Evolutionary conservation across 176 grass and related monocot species (phyloP).

Genomic region (Raddia distichophylla): DNA sequence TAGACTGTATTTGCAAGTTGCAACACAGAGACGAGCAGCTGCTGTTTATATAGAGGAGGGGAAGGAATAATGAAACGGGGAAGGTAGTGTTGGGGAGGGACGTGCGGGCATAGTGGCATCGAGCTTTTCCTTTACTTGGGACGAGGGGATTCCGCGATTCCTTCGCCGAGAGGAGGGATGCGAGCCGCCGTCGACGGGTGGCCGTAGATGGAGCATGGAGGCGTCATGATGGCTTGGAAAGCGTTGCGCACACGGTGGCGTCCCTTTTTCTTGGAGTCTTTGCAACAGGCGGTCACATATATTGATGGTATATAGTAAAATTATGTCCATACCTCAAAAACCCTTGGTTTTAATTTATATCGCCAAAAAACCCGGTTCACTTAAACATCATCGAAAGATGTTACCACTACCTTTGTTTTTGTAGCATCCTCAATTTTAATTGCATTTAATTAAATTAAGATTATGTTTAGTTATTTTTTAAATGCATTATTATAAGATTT

Average conservation of each 20-base stretch:
- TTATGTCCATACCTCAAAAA: no score
- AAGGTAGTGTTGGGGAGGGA: slow-evolving; percentile 22
- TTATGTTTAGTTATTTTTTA: no score
- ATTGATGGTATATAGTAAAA: no score
- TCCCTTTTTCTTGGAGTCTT: background rate
- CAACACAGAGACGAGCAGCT: slow-evolving; percentile 9
- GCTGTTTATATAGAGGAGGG: slow-evolving; percentile 41
- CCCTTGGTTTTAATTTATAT: no score
- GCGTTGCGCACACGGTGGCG: slow-evolving; percentile 16
- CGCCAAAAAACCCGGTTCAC: no score
- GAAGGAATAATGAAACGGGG: background rate
- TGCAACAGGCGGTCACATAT: background rate
- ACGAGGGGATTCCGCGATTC: slow-evolving; percentile 58
- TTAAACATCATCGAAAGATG: no score
- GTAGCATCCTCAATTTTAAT: no score
- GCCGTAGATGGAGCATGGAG: background rate
- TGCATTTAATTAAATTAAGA: no score
- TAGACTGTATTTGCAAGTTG: background rate
- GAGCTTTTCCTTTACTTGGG: slow-evolving; percentile 63
- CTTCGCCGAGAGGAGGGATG: slow-evolving; percentile 42
- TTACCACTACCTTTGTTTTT: no score
- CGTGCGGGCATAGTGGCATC: background rate
- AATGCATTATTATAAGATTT: no score
- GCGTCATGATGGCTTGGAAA: slow-evolving; percentile 34
- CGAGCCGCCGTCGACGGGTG: slow-evolving; percentile 35